Evolutionary conservation across 179 eudicot species (phyloP).

Genomic region (Beta corolliflora): DNA sequence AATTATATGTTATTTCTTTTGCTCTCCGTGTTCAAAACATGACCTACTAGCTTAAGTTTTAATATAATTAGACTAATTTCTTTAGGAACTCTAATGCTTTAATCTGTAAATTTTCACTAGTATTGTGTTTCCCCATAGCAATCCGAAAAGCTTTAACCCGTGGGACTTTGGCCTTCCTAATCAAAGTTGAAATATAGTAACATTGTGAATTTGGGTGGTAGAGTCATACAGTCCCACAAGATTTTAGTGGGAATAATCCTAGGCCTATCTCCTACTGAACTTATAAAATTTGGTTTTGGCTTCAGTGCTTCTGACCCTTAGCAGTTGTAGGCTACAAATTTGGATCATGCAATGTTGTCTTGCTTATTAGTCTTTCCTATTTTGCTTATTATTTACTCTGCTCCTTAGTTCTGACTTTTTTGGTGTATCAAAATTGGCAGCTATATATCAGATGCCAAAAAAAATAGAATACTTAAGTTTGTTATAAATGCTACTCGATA

Average conservation of each 20-base stretch:
- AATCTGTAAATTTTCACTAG: no score
- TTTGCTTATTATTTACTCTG: background rate
- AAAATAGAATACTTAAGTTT: no score
- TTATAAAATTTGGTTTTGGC: background rate
- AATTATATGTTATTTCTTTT: no score
- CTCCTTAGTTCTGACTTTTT: background rate
- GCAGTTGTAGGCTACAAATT: slow-evolving; percentile 6
- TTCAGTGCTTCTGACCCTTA: slow-evolving; percentile 2
- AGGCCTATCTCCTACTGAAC: background rate
- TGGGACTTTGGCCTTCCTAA: background rate
- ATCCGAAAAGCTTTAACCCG: background rate
- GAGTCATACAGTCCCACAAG: background rate
- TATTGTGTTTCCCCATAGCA: background rate
- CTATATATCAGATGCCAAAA: background rate
- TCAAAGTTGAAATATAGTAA: background rate
- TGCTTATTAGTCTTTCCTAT: no score
- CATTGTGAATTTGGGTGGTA: background rate
- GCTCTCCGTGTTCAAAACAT: no score
- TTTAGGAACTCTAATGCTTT: no score
- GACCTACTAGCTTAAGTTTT: no score
- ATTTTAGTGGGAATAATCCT: background rate
- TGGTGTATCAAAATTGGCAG: background rate
- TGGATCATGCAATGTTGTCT: background rate
- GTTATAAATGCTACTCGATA: no score
- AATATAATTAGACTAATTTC: no score